These are phyloP conservation scores for Periglandula ipomoeae DNA, from an alignment of 2,329 filamentous ascomycete genomes.

Conservation along the genomic window DNA sequence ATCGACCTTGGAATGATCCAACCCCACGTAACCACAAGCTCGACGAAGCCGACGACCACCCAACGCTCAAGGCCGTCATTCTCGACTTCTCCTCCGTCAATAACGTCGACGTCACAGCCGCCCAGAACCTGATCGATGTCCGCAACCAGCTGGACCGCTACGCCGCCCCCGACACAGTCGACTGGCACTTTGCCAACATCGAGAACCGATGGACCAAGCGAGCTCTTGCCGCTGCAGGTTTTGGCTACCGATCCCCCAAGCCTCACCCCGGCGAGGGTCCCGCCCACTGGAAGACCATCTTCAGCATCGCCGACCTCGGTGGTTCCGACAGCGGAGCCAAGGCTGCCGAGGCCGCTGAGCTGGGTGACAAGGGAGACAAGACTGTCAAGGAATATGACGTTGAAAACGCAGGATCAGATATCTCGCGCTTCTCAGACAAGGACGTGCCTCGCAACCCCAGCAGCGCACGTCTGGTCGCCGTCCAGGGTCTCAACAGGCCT, in stretches of 20 bases:
- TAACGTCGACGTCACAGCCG: slow-evolving; percentile 44
- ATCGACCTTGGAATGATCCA: slow-evolving; percentile 51
- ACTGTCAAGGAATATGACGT: slow-evolving; percentile 17
- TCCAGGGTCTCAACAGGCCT: slow-evolving; percentile 39
- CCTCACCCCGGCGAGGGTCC: slow-evolving; percentile 13
- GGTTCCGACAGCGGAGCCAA: slow-evolving; percentile 53
- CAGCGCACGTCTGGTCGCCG: slow-evolving; percentile 24
- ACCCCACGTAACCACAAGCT: slow-evolving; percentile 26
- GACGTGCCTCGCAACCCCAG: slow-evolving; percentile 19
- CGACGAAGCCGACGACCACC: slow-evolving; percentile 27
- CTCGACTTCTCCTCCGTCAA: slow-evolving; percentile 48
- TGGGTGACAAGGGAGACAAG: slow-evolving; percentile 45
- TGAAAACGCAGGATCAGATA: slow-evolving; percentile 17
- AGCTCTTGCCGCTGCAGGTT: slow-evolving; percentile 44
- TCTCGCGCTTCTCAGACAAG: slow-evolving; percentile 17
- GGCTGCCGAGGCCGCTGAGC: slow-evolving; percentile 34
- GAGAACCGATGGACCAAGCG: slow-evolving; percentile 47
- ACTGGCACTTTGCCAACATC: slow-evolving; percentile 44
- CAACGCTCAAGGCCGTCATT: slow-evolving; percentile 45
- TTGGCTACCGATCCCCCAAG: slow-evolving; percentile 32
- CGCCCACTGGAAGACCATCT: slow-evolving; percentile 61
- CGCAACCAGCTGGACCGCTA: slow-evolving; percentile 44
- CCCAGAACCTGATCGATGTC: slow-evolving; percentile 45
- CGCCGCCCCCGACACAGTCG: slow-evolving; percentile 33
- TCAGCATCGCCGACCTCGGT: slow-evolving; percentile 82